Evolutionary conservation across 2,329 filamentous ascomycete genomes (phyloP), one percentile per base, ranked within the genome.

Genomic region (Pseudogymnoascus sp.): DNA sequence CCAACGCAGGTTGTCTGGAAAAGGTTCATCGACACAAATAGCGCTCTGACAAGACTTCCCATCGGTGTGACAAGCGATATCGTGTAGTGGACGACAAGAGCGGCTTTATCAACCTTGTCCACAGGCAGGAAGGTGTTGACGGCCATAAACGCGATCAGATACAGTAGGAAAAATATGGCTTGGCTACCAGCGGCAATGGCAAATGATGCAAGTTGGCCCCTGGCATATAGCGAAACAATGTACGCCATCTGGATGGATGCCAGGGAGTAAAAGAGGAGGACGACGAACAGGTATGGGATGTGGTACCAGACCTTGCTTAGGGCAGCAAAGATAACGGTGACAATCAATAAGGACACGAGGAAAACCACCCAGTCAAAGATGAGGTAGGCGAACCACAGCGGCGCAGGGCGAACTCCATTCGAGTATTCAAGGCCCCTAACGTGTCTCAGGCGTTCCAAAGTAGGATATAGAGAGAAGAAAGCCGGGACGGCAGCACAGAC

Each of bases 351-450:
- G 25, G 86, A 83, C 3, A 84, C 69, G 12, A 96, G 72, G 0
- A 91, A 87, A 63, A 96, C 86, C 46, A 84, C 73, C 67, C 93
- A 91, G 76, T 97, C 93, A 71, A 96, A 96, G 0, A 80, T 71
- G 0, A 89, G 80, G 71, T 97, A 96, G 1, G 93, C 90, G 4
- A 90, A 75, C 93, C 93, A 97, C 1, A 97, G 79, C 0, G 92
- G 91, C 7, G 90, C 79, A 0, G 90, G 88, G 11, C 90, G 82
- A 28, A 96, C 91, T 56, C 93, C 93, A 71, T 96, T 97, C 62
- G 90, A 96, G 75, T 96, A 97, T 74, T 97, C 89, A 31, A 97
- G 79, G 14, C 89, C 89, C 61, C 93, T 85, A 23, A 97, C 90
- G 67, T 91, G 89, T 60, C 86, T 80, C 10, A 91, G 79, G 25